Evolutionary conservation across 441 rosid species (phyloP).

Genomic region (Syzygium syzygioides): DNA sequence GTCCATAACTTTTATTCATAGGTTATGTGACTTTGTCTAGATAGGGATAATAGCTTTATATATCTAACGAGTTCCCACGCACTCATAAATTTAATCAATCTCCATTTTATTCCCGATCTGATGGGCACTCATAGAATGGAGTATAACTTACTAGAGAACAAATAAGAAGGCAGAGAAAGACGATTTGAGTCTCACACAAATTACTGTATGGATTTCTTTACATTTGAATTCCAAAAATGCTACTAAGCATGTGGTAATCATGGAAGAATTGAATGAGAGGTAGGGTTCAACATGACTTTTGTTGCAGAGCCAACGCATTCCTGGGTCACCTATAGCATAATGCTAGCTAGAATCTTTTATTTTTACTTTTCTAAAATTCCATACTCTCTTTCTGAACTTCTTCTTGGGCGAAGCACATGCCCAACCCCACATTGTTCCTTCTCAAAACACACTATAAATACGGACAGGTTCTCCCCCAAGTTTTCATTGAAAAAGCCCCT

Average conservation of each 20-base stretch:
- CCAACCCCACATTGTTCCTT: background rate
- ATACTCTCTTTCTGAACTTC: background rate
- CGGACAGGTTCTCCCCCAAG: background rate
- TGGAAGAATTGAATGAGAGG: background rate
- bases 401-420: background rate
- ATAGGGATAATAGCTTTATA: background rate
- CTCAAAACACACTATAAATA: background rate
- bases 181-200: background rate
- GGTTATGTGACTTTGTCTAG: background rate
- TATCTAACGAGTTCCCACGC: background rate
- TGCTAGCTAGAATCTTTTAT: background rate
- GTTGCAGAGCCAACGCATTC: background rate
- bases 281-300: background rate
- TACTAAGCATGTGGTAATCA: background rate
- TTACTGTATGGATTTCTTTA: background rate
- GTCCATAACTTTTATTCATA: background rate
- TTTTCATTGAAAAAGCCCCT: background rate
- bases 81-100: background rate
- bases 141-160: background rate
- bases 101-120: background rate
- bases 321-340: background rate
- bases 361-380: background rate
- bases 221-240: background rate
- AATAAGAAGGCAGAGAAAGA: background rate
- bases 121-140: background rate